Base-by-base conservation (phyloP, 768 basidiomycete species). In the Amanita exitialis region DNA sequence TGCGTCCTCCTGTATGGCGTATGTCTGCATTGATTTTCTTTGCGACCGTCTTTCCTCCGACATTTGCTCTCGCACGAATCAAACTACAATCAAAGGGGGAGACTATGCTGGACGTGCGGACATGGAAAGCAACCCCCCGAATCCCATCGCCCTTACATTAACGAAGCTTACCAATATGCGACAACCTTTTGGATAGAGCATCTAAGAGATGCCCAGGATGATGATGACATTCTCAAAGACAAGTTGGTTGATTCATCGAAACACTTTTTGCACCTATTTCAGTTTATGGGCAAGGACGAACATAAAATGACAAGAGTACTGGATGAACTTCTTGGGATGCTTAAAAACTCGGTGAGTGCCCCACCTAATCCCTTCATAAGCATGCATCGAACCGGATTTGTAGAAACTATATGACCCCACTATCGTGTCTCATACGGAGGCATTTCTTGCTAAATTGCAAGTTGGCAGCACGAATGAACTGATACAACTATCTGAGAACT, bases 1-100 rank as follows among this genome's bases (percentile, higher is more conserved):
- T 9, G 4, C 12, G 13, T 10, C 36, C 23, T 21, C 25, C 5
- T 48, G 37, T 38, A 48, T 48, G 47, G 47, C 47, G 13, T 36
- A 48, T 27, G 47, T 39, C 9, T 48, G 47, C 47, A 16, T 48
- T 9, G 36, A 38, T 38, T 48, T 48, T 36, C 47, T 48, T 34
- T 34, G 9, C 36, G 10, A 2, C n/a, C 47, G 47, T 23, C 47
- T 48, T 27, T 27, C 47, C 6, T 36, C 47, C 13, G 47, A 48
- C 16, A 38, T 48, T 2, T 48, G 47, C 35, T 16, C 36, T 27
- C 23, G 21, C 20, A 48, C 4, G 4, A 27, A 27, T 28, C 20
- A 16, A 13, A 16, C 15, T n/a, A 21, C 18, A n/a, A 25, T 25
- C 18, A n/a, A n/a, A 13, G 6, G 16, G 21, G n/a, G 36, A 27